Evolutionary conservation across 1,284 basidiomycete species (phyloP).

Genomic region (Polyporus tsugae): DNA sequence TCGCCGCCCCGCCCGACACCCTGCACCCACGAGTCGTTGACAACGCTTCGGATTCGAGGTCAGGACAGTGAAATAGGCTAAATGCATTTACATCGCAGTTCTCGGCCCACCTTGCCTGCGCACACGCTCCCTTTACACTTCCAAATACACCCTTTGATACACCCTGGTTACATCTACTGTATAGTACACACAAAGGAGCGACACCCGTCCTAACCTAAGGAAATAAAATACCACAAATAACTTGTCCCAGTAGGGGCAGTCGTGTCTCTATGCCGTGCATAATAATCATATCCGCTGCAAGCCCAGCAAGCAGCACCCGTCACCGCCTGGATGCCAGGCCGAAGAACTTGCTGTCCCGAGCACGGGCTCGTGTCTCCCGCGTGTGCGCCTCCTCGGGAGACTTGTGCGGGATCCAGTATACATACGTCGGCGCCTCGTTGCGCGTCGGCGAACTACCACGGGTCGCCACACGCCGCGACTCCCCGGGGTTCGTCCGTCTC

Average conservation of each 20-base stretch:
- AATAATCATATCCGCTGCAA: conserved; percentile 33
- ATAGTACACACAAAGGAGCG: conserved; percentile 14
- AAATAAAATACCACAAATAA: conserved; percentile 29
- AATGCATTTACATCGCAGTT: conserved; percentile 3
- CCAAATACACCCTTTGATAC: conserved; percentile 10
- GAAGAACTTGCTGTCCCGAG: conserved; percentile 47
- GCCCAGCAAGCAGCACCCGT: conserved; percentile 30
- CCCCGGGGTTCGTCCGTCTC: conserved; percentile 23
- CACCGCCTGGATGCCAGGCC: conserved; percentile 57
- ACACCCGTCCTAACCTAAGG: conserved; percentile 8
- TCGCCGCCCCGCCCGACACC: conserved; percentile 4
- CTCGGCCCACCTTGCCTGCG: neutral
- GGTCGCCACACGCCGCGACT: conserved; percentile 27
- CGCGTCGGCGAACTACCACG: conserved; percentile 38
- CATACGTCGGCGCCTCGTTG: conserved; percentile 46
- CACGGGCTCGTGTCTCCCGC: conserved; percentile 35
- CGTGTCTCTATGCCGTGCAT: conserved; percentile 27
- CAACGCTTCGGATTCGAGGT: neutral
- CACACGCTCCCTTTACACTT: conserved; percentile 8
- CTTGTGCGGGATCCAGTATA: conserved; percentile 46
- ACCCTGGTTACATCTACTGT: conserved; percentile 4
- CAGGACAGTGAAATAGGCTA: neutral
- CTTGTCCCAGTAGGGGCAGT: conserved; percentile 29
- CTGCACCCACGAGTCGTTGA: conserved; percentile 8
- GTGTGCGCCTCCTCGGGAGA: conserved; percentile 46